A percentile compares a stretch with the other conserved stretches of the same genome.
phyloP scores from a whole-genome alignment of 768 basidiomycete species.

The Hypsizygus marmoreus region DNA sequence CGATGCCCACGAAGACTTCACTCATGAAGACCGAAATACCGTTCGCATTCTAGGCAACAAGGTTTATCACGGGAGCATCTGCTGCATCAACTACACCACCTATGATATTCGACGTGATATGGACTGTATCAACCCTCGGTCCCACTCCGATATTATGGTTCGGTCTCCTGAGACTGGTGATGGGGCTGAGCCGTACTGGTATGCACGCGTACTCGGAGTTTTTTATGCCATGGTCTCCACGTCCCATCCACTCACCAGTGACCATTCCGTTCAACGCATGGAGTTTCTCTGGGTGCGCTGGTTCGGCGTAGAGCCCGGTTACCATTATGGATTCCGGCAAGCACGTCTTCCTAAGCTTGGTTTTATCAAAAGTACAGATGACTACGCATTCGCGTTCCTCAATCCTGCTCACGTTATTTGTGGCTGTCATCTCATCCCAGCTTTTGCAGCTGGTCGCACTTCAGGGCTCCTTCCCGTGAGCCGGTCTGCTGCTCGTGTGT shows the following conservation, averaged over 20 bases:
- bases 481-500: constrained; percentile 7
- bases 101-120: constrained; percentile 44
- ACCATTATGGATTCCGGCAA: constrained; percentile 13
- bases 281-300: constrained; percentile 43
- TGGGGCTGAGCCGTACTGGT: constrained; percentile 34
- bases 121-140: constrained; percentile 41
- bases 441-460: constrained; percentile 25
- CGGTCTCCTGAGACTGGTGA: constrained; percentile 17
- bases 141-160: constrained; percentile 38
- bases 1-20: constrained; percentile 26
- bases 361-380: constrained; percentile 25
- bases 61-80: constrained; percentile 27
- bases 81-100: constrained; percentile 43
- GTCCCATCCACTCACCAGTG: background rate
- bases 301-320: constrained; percentile 29
- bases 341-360: constrained; percentile 27
- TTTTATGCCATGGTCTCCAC: constrained; percentile 31
- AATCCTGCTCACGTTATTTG: constrained; percentile 29
- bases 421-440: constrained; percentile 31
- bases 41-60: constrained; percentile 20
- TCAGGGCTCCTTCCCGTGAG: constrained; percentile 10
- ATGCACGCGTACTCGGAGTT: constrained; percentile 33
- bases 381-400: constrained; percentile 31
- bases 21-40: constrained; percentile 20
- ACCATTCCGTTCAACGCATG: constrained; percentile 12